Conservation (phyloP, 78 protist genomes). For the Tieghemostelium lacteum region DNA sequence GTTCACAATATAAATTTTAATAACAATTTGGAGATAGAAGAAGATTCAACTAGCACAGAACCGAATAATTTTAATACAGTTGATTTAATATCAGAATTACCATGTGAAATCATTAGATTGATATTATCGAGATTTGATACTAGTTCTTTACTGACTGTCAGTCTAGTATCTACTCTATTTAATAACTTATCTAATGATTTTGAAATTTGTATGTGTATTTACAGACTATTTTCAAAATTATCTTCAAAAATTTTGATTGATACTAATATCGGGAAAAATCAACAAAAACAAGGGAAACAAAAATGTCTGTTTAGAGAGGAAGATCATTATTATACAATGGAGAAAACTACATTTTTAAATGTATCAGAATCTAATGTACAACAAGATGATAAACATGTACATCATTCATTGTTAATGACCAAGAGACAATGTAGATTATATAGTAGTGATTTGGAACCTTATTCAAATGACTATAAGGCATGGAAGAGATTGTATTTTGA, state of each 20-base stretch:
- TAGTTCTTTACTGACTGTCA: background rate
- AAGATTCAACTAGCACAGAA: background rate
- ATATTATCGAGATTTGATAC: slow-evolving; percentile 5
- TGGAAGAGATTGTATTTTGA: slow-evolving; percentile 55
- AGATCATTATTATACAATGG: background rate
- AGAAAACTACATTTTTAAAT: slow-evolving; percentile 9
- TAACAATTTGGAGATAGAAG: background rate
- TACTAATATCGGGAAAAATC: too few relatives aligned
- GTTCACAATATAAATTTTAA: background rate
- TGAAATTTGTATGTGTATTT: slow-evolving; percentile 69
- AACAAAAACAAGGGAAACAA: slow-evolving; percentile 82
- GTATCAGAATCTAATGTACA: background rate
- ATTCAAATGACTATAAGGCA: background rate
- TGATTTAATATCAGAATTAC: slow-evolving; percentile 29
- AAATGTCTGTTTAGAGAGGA: slow-evolving; percentile 41
- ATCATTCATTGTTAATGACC: slow-evolving; percentile 11
- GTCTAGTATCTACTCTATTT: slow-evolving; percentile 37
- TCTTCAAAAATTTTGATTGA: too few relatives aligned
- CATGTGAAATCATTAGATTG: slow-evolving; percentile 27
- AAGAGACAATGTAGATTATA: slow-evolving; percentile 22
- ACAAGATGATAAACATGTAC: background rate
- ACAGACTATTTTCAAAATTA: too few relatives aligned
- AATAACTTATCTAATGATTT: slow-evolving; percentile 16
- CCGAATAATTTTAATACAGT: background rate
- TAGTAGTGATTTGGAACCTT: slow-evolving; percentile 36